Evolutionary conservation across 257 asterid genomes (phyloP).

Genomic region (Solanum pimpinellifolium): DNA sequence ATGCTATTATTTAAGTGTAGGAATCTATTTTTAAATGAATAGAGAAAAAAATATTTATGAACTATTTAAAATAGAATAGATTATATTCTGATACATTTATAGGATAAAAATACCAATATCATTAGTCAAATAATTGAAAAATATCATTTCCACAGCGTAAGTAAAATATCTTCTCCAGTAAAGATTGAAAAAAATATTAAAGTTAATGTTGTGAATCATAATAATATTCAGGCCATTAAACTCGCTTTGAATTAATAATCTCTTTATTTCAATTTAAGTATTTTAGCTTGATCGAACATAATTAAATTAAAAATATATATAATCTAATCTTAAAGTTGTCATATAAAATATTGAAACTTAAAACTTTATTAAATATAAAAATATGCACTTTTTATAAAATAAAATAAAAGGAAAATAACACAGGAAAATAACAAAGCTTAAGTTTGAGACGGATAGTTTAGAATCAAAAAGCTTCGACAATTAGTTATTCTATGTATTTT

Average conservation of each 20-base stretch:
- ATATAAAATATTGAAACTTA: neutral
- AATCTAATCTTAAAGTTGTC: neutral
- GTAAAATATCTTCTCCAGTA: neutral
- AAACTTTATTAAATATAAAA: neutral
- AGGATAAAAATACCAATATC: neutral
- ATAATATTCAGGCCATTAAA: neutral
- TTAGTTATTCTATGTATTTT: too few species aligned
- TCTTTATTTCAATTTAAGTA: neutral
- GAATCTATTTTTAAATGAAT: neutral
- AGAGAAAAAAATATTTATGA: neutral
- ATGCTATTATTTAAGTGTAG: neutral
- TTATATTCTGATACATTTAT: neutral
- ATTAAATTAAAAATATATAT: neutral
- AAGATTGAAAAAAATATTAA: too few species aligned
- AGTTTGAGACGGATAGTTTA: neutral
- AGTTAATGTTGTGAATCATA: neutral
- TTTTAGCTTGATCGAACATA: neutral
- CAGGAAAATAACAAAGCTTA: neutral
- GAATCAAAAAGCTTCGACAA: neutral
- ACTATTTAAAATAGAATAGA: neutral
- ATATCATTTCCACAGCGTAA: neutral
- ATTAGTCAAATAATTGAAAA: neutral
- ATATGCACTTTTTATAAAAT: neutral
- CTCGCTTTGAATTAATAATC: neutral
- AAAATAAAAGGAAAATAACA: too few species aligned